Evolutionary conservation across 2,329 filamentous ascomycete genomes (phyloP), one percentile per base, ranked within the genome.

Genomic region (Penicillium rolfsii): DNA sequence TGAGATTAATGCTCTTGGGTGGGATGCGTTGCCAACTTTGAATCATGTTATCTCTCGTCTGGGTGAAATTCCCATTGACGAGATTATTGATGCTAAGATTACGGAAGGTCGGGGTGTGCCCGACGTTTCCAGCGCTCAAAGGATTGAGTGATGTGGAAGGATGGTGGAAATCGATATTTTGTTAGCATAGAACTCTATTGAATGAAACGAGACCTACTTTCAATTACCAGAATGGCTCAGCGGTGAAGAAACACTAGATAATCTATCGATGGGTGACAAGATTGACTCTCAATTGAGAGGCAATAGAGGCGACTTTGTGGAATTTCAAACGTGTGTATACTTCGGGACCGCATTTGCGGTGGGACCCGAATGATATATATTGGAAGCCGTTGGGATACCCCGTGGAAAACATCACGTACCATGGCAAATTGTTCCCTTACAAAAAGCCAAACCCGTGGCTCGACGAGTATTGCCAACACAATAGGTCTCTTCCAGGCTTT

Each of bases 1-100:
- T 54, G 72, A 75, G 54, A 81, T 87, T 57, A 77, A 84, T 41
- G 75, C 74, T 0, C 65, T 82, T 16, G 81, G 85, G 65, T 85
- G 81, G 85, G 76, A 84, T 50, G 75, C 73, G 4, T 69, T 89
- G 60, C 87, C 87, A 0, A 89, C 86, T 2, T 73, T 89, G 55
- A 85, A 89, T 67, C 84, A 88, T 68, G 74, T 89, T 8, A 74
- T 85, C 5, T 72, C 74, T 22, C 76, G 80, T 14, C 70, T 88
- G 58, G 80, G 80, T 1, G 83, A 85, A 64, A 76, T 89, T 4
- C 86, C 85, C 0, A 71, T 87, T 1, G 87, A 84, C 66, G 81
- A 82, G 58, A 71, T 88, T 41, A 74, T 88, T 3, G 76, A 80
- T 35, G 85, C 81, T 0, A 86, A 84, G 73, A 75, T 87, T 1